Conservation (phyloP, 2,329 filamentous ascomycete genomes). For the Diplodia mutila region DNA sequence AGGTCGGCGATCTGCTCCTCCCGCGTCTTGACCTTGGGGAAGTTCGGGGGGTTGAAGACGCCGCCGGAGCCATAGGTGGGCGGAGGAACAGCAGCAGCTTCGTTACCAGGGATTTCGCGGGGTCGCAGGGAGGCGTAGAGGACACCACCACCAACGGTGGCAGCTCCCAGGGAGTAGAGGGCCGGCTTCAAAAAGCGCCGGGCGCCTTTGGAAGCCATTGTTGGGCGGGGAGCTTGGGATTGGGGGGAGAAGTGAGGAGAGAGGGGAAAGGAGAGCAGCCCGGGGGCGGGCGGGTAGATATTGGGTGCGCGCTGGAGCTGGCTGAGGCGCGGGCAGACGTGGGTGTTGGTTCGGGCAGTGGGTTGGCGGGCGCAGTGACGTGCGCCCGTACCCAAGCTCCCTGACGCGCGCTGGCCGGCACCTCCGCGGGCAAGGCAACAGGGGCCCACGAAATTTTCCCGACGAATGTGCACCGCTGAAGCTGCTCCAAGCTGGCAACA, state of each 20-base stretch:
- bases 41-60: conserved; percentile 67
- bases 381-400: too few species aligned
- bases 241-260: not conserved
- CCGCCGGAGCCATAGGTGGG: conserved; percentile 71
- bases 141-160: conserved; percentile 57
- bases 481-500: not conserved
- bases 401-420: not conserved
- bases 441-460: conserved; percentile 19
- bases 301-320: not conserved
- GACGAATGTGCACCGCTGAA: not conserved
- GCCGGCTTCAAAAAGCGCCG: conserved; percentile 59
- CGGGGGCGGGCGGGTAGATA: conserved; percentile 22
- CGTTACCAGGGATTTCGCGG: conserved; percentile 71
- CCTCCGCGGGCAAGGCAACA: not conserved
- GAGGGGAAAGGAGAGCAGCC: not conserved
- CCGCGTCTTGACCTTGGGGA: conserved; percentile 65
- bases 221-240: not conserved
- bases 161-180: conserved; percentile 62
- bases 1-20: conserved; percentile 68
- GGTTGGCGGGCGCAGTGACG: not conserved
- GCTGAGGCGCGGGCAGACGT: conserved; percentile 6
- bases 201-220: conserved; percentile 31
- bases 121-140: conserved; percentile 70
- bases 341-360: not conserved
- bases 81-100: conserved; percentile 69